Conservation (phyloP, 352 stramenopile genomes). For the Aphanomyces stellatus region DNA sequence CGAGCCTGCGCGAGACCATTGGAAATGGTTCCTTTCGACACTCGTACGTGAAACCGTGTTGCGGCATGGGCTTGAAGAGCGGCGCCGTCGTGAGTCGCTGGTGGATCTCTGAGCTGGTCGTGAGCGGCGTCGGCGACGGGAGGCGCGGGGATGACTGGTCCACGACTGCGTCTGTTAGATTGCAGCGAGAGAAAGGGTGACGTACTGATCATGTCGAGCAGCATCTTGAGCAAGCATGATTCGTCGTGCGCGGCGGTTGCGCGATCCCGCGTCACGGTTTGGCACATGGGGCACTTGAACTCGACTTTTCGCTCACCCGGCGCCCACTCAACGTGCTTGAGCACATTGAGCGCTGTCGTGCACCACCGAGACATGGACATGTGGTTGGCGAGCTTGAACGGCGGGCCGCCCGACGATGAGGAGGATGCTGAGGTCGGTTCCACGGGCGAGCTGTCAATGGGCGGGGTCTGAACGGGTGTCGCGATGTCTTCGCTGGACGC, state of each 20-base stretch:
- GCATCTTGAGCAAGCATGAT: not conserved
- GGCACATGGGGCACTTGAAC: not conserved
- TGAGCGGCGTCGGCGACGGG: not conserved
- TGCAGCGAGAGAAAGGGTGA: not conserved
- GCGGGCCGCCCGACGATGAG: not conserved
- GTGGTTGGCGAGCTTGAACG: not conserved
- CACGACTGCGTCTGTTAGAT: not conserved
- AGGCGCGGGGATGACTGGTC: not conserved
- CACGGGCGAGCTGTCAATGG: not conserved
- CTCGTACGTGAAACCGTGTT: not conserved
- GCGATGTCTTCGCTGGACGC: not conserved
- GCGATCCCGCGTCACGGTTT: not conserved
- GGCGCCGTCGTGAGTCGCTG: not conserved
- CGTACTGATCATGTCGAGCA: not conserved
- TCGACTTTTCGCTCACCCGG: not conserved
- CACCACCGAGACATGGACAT: slow-evolving; percentile 5
- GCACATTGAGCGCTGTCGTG: not conserved
- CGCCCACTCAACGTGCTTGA: not conserved
- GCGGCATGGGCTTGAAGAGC: not conserved
- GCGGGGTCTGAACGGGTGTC: not conserved
- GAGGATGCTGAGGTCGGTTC: not conserved
- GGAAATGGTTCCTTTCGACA: not conserved
- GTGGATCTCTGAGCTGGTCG: not conserved
- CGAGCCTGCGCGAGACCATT: not conserved
- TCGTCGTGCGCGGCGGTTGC: not conserved